A percentile compares a stretch with the other conserved stretches of the same genome.
Conservation (phyloP, 176 grass and related monocot species). For the Cenchrus americanus region DNA sequence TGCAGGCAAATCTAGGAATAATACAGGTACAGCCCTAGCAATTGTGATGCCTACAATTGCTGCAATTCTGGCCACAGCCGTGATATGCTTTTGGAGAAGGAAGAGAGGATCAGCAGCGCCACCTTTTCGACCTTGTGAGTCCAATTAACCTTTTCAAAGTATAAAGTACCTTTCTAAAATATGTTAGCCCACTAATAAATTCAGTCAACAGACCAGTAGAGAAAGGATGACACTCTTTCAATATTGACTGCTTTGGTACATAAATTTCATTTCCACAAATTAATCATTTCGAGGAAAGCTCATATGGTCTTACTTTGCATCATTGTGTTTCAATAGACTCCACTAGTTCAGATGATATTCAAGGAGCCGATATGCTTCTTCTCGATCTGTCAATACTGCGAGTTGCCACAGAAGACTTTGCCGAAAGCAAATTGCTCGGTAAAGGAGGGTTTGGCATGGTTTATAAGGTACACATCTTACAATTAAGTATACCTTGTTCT, state of each 20-base stretch:
- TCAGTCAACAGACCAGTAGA: background rate
- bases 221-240: background rate
- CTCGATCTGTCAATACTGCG: constrained; percentile 46
- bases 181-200: background rate
- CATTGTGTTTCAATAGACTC: constrained; percentile 38
- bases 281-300: background rate
- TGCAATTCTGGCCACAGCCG: background rate
- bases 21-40: constrained; percentile 9
- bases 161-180: background rate
- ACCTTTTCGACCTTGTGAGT: constrained; percentile 20
- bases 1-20: constrained; percentile 41
- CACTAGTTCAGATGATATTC: background rate
- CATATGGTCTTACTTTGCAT: background rate
- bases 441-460: constrained; percentile 63
- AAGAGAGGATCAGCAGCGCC: constrained; percentile 22
- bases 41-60: constrained; percentile 42
- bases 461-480: constrained; percentile 50
- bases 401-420: constrained; percentile 52
- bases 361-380: constrained; percentile 47
- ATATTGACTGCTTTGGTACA: background rate
- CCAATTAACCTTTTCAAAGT: background rate
- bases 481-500: background rate
- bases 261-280: background rate
- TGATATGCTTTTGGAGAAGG: constrained; percentile 29
- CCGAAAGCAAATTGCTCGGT: constrained; percentile 45